Evolutionary conservation across 768 basidiomycete species (phyloP).

Genomic region (Xerocomus spinulosus): DNA sequence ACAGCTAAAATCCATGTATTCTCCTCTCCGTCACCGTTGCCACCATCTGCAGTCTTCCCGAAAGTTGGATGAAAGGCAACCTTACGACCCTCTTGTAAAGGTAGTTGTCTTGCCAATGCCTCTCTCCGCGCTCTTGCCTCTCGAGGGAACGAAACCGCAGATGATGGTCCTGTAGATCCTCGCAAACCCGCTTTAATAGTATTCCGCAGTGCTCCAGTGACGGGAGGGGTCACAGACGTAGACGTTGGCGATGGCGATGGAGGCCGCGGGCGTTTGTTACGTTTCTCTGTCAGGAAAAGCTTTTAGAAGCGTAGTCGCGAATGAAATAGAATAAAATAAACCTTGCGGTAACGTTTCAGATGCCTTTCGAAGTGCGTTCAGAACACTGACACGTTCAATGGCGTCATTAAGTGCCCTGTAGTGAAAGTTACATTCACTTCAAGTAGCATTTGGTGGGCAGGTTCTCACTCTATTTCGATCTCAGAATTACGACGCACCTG

Average conservation of each 20-base stretch:
- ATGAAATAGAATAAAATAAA: background rate
- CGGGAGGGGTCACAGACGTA: constrained; percentile 33
- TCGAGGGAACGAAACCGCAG: constrained; percentile 49
- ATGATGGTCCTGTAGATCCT: constrained; percentile 56
- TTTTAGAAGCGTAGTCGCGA: too few relatives aligned
- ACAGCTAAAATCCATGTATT: constrained; percentile 77
- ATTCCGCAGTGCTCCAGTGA: constrained; percentile 18
- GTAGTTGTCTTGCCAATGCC: constrained; percentile 54
- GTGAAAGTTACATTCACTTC: constrained; percentile 6
- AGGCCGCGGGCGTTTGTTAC: constrained; percentile 69
- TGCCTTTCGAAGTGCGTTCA: constrained; percentile 71
- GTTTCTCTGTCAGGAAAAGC: constrained; percentile 49
- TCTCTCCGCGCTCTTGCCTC: constrained; percentile 68
- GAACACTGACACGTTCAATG: constrained; percentile 61
- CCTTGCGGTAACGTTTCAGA: constrained; percentile 58
- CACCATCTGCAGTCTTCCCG: constrained; percentile 47
- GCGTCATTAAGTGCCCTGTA: constrained; percentile 66
- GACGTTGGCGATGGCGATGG: constrained; percentile 64
- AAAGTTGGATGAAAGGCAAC: constrained; percentile 76
- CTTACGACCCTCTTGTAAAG: constrained; percentile 68
- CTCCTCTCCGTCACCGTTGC: constrained; percentile 46
- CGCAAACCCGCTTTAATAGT: constrained; percentile 27
- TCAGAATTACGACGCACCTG: constrained; percentile 58
- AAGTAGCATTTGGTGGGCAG: background rate
- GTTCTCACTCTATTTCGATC: constrained; percentile 58